Percentiles rank a stretch among this genome's conserved stretches.
These are phyloP conservation scores for Colletotrichum sp. DNA, from an alignment of 2,329 filamentous ascomycete species.

Conservation along the genomic window DNA sequence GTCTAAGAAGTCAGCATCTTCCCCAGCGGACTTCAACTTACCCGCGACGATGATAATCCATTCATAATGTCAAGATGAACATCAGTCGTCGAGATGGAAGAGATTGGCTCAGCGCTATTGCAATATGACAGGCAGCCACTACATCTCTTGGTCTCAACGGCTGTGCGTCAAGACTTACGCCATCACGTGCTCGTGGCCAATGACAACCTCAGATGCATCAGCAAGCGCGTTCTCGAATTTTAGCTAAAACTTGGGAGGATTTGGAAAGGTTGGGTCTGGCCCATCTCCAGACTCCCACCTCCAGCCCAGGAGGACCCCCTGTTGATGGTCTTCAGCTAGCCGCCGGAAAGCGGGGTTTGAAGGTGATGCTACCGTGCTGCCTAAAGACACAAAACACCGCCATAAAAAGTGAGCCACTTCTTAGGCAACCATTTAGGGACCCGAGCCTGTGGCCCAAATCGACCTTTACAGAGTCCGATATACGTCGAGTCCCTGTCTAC, in stretches of 20 bases:
- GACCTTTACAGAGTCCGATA: background rate
- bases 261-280: background rate
- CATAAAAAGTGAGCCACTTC: background rate
- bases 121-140: background rate
- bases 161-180: background rate
- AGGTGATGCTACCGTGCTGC: background rate
- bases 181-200: background rate
- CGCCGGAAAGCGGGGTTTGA: background rate
- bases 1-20: background rate
- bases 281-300: background rate
- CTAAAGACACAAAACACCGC: background rate
- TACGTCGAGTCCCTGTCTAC: background rate
- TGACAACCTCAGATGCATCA: background rate
- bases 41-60: background rate
- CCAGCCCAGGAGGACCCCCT: background rate
- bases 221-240: background rate
- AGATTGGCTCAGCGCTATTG: background rate
- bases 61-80: background rate
- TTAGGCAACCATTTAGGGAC: background rate
- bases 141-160: background rate
- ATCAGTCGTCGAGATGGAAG: background rate
- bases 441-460: background rate
- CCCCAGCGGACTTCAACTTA: background rate
- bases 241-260: background rate
- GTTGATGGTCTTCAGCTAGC: background rate